Evolutionary conservation across 352 stramenopile genomes (phyloP), one percentile per base, ranked within the genome.

Genomic region (Globisporangium iwayamae): DNA sequence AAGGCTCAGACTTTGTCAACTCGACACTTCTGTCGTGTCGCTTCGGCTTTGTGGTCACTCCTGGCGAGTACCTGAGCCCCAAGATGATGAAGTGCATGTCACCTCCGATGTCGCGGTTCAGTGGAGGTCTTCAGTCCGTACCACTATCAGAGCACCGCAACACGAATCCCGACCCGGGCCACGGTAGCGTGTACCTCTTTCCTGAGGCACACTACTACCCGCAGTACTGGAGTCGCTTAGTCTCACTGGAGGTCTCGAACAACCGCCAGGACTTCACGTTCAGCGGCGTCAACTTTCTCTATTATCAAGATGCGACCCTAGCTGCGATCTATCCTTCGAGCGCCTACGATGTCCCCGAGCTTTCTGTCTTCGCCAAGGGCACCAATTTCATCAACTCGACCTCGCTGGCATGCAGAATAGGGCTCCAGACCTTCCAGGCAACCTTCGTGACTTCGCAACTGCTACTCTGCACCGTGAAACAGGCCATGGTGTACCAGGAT

Each of bases 201-300:
- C 88, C 89, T 3, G 68, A 73, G 4, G 75, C 81, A 0, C 83
- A 96, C 53, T 85, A 90, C 56, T 98, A 97, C 63, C 94, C 94
- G 1, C 80, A 95, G 58, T 96, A 96, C 61, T 74, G 83, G 10
- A 83, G 76, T 4, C 87, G 89, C n/a, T 65, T 98, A 9, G 90
- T 98, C 5, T 79, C 81, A 0, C 69, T 99, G 2, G 96, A 99
- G 63, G 83, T 98, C 0, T 97, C 90, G 22, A 98, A 97, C 66
- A 99, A 99, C 67, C 88, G 90, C 13, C 91, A 98, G 67, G 96
- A 99, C 60, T 99, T 95, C 60, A 97, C 94, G 10, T 71, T 93
- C 51, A 93, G 70, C 38, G 94, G 94, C 0, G 80, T 97, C 14
- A 88, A 88, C 28, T 99, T 96, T 57, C 66, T 98, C 22, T 99